A percentile compares a stretch with the other conserved stretches of the same genome.
Evolutionary conservation across 2,329 filamentous ascomycete species (phyloP).

Genomic region (Penicillium sp.): DNA sequence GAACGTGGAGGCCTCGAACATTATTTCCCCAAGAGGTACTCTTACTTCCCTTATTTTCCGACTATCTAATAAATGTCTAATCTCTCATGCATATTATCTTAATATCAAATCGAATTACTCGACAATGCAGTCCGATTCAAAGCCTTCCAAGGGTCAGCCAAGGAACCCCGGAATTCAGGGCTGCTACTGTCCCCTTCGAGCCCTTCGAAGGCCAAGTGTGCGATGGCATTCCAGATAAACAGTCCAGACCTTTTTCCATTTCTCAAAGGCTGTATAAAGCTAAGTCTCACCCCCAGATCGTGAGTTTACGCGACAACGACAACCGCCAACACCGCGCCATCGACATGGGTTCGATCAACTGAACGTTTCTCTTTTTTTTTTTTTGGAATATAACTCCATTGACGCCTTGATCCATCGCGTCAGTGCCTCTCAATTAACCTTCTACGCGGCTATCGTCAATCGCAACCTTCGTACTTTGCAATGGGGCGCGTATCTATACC

Average conservation of each 20-base stretch:
- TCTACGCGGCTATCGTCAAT: not conserved
- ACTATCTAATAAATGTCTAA: not conserved
- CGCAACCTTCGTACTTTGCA: not conserved
- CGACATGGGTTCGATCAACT: slow-evolving; percentile 3
- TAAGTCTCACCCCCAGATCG: not conserved
- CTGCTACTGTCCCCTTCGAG: slow-evolving; percentile 5
- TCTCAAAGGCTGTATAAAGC: slow-evolving; percentile 1
- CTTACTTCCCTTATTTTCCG: rapidly evolving
- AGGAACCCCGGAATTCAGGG: slow-evolving; percentile 10
- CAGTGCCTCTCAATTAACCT: too few species aligned
- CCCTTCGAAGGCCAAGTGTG: not conserved
- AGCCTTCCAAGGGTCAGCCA: not conserved
- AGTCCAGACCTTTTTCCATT: not conserved
- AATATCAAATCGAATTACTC: not conserved
- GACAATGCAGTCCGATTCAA: not conserved
- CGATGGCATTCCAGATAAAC: slow-evolving; percentile 2
- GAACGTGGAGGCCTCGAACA: not conserved
- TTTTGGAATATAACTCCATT: not conserved
- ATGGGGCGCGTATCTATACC: slow-evolving; percentile 31
- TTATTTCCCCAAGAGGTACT: not conserved
- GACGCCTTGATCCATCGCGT: not conserved
- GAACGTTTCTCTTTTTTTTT: not conserved
- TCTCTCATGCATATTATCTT: not conserved
- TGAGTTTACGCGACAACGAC: not conserved
- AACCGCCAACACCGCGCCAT: not conserved